Evolutionary conservation across 768 basidiomycete genomes (phyloP), one percentile per base, ranked within the genome.

Genomic region (Mycena albidolilacea): DNA sequence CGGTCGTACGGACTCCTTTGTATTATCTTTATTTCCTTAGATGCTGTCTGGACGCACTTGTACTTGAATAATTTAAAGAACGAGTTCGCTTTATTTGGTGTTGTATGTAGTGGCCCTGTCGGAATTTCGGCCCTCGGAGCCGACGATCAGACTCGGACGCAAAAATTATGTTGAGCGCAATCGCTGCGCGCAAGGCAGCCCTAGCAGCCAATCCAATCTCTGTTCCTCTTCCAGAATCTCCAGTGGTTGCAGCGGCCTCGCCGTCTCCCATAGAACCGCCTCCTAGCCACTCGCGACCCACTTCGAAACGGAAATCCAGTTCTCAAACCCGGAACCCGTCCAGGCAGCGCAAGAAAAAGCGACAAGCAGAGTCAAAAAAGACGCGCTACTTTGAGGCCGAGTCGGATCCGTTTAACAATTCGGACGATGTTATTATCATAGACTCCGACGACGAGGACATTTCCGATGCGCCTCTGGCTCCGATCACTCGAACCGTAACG

Each of bases 161-260:
- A 8, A 30, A 65, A 59, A 46, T 21, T 9, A 93, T 93, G 92
- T 83, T 94, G 63, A 93, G 92, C 77, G 93, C 93, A 3, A 83
- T 95, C 60, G 92, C 92, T 38, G 92, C 92, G 3, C 87, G 93
- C 43, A 93, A 90, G 77, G 91, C 90, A 6, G 86, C 90, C 48
- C 83, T 83, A 73, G 82, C 84, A 17, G 82, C 82, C 39, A 70
- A 37, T 44, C 5, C 19, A 70, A 67, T 46, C 57, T 63, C 65
- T 79, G 75, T 35, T 12, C 54, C 38, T 57, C 74, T 58, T 21
- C 46, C 37, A 9, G 55, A 71, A 43, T 67, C 77, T 58, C 66
- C 78, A 23, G 73, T 30, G 4, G 30, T 66, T 0, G 38, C 78
- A n/a, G 57, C 76, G 38, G 41, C 73, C 0, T 71, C 79, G 7